These are phyloP conservation scores for Dissophora globulifera DNA, from an alignment of 192 early-diverging fungal species.

Conservation along the genomic window DNA sequence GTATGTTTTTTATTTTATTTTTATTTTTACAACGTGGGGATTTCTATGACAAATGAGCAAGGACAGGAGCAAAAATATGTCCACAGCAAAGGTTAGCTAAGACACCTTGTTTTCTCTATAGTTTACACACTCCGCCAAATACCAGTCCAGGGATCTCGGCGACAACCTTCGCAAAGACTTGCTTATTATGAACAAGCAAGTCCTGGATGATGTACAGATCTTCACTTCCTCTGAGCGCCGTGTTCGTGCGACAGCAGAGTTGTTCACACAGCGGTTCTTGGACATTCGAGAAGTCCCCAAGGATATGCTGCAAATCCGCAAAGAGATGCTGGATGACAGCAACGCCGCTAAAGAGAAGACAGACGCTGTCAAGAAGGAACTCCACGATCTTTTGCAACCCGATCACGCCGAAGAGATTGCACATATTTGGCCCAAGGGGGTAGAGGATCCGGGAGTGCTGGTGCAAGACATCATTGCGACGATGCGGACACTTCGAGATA, in stretches of 20 bases:
- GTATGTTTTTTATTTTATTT: conserved; percentile 51
- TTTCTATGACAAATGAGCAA: too few species aligned
- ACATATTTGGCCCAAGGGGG: conserved; percentile 52
- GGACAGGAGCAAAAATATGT: too few species aligned
- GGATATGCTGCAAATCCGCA: conserved; percentile 75
- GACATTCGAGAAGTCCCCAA: conserved; percentile 66
- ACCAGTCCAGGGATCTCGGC: conserved; percentile 92
- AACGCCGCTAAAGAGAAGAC: conserved; percentile 95
- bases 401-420: conserved; percentile 42
- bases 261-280: conserved; percentile 75
- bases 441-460: conserved; percentile 56
- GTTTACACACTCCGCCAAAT: conserved; percentile 93
- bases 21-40: too few species aligned
- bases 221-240: conserved; percentile 89
- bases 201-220: conserved; percentile 89
- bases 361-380: conserved; percentile 83
- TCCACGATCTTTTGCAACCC: conserved; percentile 60
- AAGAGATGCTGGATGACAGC: conserved; percentile 95
- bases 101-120: conserved; percentile 26
- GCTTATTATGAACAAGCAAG: conserved; percentile 84
- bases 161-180: conserved; percentile 94
- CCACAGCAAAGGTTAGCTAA: too few species aligned
- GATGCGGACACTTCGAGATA: conserved; percentile 70
- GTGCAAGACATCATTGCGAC: conserved; percentile 76
- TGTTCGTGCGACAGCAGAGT: conserved; percentile 86